A percentile compares a stretch with the other conserved stretches of the same genome.
Evolutionary conservation across 306 rosid genomes (phyloP).

Genomic region (Begonia fuchsioides): DNA sequence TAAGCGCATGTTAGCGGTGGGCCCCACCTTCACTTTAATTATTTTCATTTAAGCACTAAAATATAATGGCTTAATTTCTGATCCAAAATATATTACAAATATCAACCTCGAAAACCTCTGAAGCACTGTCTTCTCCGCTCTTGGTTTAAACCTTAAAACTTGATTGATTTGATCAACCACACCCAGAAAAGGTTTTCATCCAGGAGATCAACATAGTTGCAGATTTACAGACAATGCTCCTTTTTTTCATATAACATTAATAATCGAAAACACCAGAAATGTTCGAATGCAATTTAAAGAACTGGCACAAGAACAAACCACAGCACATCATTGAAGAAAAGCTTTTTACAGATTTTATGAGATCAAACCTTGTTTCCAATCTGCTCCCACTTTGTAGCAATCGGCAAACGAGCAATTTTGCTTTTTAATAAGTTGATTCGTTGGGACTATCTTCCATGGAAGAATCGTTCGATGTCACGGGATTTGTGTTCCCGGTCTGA

Average conservation of each 20-base stretch:
- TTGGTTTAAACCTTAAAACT: too few species aligned
- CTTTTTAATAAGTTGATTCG: constrained; percentile 17
- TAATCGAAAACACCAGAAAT: too few species aligned
- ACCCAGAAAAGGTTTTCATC: constrained; percentile 5
- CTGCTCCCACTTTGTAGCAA: background rate
- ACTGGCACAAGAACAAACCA: constrained; percentile 5
- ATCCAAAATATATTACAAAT: too few species aligned
- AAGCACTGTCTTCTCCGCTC: too few species aligned
- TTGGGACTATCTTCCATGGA: constrained; percentile 67
- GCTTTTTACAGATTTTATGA: constrained; percentile 7
- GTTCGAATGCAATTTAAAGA: background rate
- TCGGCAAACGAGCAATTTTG: constrained; percentile 7
- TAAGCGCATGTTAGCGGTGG: constrained; percentile 37
- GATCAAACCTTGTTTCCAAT: too few species aligned
- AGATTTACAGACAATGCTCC: constrained; percentile 9
- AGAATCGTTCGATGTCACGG: constrained; percentile 49
- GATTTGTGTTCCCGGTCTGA: constrained; percentile 37
- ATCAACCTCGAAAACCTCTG: too few species aligned
- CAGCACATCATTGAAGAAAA: constrained; percentile 5
- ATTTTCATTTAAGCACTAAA: background rate
- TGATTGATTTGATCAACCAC: background rate
- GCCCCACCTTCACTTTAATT: constrained; percentile 18
- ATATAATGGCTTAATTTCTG: too few species aligned
- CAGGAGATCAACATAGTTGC: constrained; percentile 6
- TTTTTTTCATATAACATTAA: too few species aligned